Evolutionary conservation across 2,329 filamentous ascomycete genomes (phyloP).

Genomic region (Aspergillus udagawae): DNA sequence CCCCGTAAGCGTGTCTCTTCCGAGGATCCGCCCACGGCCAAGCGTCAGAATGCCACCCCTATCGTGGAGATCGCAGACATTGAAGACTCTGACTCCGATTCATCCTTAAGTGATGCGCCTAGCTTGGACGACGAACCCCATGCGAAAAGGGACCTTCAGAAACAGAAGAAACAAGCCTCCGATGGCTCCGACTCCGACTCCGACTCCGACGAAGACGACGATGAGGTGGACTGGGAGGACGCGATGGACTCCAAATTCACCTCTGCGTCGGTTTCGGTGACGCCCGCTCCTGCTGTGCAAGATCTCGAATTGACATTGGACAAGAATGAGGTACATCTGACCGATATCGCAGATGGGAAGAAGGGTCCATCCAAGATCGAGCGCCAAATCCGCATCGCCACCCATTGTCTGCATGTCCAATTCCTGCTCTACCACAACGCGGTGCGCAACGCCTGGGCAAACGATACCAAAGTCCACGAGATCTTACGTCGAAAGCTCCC

Average conservation of each 20-base stretch:
- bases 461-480: slow-evolving; percentile 70
- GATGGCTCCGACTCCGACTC: slow-evolving; percentile 48
- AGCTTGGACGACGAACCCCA: slow-evolving; percentile 54
- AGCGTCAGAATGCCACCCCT: slow-evolving; percentile 31
- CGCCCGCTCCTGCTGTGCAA: slow-evolving; percentile 52
- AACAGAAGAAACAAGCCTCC: slow-evolving; percentile 18
- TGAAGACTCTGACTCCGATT: slow-evolving; percentile 29
- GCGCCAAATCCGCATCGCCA: slow-evolving; percentile 68
- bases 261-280: slow-evolving; percentile 25
- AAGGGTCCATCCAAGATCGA: slow-evolving; percentile 86
- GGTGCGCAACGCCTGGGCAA: slow-evolving; percentile 77
- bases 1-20: slow-evolving; percentile 40
- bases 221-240: slow-evolving; percentile 59
- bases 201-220: slow-evolving; percentile 53
- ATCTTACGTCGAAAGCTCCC: slow-evolving; percentile 72
- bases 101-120: slow-evolving; percentile 36
- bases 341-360: slow-evolving; percentile 61
- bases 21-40: slow-evolving; percentile 31
- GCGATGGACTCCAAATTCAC: slow-evolving; percentile 43
- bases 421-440: slow-evolving; percentile 86
- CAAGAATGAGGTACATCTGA: slow-evolving; percentile 52
- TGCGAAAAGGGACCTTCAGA: slow-evolving; percentile 44
- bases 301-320: slow-evolving; percentile 71
- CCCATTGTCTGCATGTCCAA: slow-evolving; percentile 87
- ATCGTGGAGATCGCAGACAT: slow-evolving; percentile 18